Conservation (phyloP, 306 rosid species). For the Lathyrus aphaca region DNA sequence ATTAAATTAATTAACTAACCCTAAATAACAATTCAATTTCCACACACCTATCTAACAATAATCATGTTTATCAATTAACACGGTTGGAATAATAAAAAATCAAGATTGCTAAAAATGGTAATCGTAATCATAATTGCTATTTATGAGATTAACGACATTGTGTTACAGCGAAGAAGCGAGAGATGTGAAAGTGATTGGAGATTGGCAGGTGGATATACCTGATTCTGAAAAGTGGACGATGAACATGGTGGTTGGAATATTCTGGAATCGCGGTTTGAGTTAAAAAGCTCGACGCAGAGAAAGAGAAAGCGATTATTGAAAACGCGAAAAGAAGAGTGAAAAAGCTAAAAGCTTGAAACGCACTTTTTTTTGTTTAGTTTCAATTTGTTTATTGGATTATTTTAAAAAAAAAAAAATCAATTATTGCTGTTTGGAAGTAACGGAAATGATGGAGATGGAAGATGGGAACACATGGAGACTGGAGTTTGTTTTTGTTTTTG, state of each 20-base stretch:
- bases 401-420: too few species aligned
- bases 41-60: neutral
- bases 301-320: neutral
- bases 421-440: neutral
- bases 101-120: conserved; percentile 9
- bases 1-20: neutral
- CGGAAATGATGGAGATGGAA: neutral
- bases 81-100: neutral
- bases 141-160: conserved; percentile 1
- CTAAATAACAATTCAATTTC: conserved; percentile 1
- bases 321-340: conserved; percentile 15
- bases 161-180: neutral
- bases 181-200: neutral
- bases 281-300: neutral
- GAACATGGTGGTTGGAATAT: conserved; percentile 41
- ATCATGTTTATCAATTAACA: neutral
- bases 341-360: neutral
- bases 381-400: too few species aligned
- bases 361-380: neutral
- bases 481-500: too few species aligned
- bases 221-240: conserved; percentile 31
- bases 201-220: conserved; percentile 4
- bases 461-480: neutral
- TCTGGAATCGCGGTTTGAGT: conserved; percentile 29
- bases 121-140: neutral